Evolutionary conservation across 148 eudicot genomes (phyloP).

Genomic region (Arbutus unedo): DNA sequence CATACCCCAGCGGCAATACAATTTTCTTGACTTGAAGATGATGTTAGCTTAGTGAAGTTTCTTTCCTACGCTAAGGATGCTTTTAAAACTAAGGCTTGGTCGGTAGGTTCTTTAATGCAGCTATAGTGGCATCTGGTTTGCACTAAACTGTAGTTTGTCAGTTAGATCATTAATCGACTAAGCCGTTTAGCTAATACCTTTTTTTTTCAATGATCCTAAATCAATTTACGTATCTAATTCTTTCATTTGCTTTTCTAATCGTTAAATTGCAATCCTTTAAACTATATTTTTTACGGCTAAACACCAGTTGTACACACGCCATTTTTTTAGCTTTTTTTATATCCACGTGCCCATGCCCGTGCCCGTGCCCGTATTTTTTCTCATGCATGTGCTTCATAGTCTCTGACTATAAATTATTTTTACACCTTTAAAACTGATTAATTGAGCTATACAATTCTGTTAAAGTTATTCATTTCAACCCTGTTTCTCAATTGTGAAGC

Average conservation of each 20-base stretch:
- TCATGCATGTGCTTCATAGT: background rate
- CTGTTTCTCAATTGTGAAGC: background rate
- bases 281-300: background rate
- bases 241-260: background rate
- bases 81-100: background rate
- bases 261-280: background rate
- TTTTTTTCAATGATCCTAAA: background rate
- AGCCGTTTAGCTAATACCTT: background rate
- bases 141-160: background rate
- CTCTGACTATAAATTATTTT: background rate
- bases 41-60: background rate
- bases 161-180: background rate
- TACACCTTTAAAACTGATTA: background rate
- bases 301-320: background rate
- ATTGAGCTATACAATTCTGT: background rate
- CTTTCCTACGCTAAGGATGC: background rate
- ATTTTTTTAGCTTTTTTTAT: background rate
- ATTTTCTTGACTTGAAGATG: background rate
- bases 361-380: background rate
- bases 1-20: background rate
- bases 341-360: background rate
- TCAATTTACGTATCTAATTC: background rate
- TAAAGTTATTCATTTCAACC: background rate
- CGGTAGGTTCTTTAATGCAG: background rate
- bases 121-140: background rate